Conservation (phyloP, 2,329 filamentous ascomycete genomes). For the Laburnicola sp. region DNA sequence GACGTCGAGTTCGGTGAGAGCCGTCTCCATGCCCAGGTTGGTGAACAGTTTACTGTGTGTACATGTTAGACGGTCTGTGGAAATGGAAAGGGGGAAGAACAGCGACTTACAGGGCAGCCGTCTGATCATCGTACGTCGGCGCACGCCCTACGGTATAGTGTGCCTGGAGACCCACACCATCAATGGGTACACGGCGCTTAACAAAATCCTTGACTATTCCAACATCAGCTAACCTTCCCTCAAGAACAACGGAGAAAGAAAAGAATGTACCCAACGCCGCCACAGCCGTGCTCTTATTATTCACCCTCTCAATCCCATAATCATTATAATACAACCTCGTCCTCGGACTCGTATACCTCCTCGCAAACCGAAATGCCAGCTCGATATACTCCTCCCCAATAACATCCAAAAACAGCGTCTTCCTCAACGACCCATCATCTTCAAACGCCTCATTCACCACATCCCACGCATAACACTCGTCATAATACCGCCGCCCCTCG, state of each 20-base stretch:
- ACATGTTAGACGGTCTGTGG: background rate
- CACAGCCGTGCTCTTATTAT: conserved; percentile 50
- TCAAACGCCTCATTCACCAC: conserved; percentile 67
- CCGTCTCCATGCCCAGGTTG: conserved; percentile 58
- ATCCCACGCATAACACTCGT: conserved; percentile 66
- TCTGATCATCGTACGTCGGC: conserved; percentile 50
- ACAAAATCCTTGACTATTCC: conserved; percentile 40
- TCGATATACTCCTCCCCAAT: conserved; percentile 61
- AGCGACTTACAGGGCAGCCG: conserved; percentile 47
- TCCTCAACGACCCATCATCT: conserved; percentile 60
- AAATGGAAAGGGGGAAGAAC: background rate
- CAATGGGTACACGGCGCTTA: conserved; percentile 53
- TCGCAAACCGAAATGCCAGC: conserved; percentile 59
- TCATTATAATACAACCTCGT: conserved; percentile 67
- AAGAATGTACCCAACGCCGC: conserved; percentile 24
- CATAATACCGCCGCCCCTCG: conserved; percentile 61
- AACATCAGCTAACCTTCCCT: background rate
- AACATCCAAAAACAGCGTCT: too few relatives aligned
- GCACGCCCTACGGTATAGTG: conserved; percentile 62
- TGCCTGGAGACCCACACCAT: conserved; percentile 65
- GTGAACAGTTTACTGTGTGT: conserved; percentile 49
- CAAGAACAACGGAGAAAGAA: background rate
- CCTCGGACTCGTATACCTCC: conserved; percentile 57
- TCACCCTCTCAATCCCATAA: conserved; percentile 64
- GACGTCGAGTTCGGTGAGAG: conserved; percentile 66